Base-by-base conservation (phyloP, 768 basidiomycete genomes). In the Fistulinella prunicolor region DNA sequence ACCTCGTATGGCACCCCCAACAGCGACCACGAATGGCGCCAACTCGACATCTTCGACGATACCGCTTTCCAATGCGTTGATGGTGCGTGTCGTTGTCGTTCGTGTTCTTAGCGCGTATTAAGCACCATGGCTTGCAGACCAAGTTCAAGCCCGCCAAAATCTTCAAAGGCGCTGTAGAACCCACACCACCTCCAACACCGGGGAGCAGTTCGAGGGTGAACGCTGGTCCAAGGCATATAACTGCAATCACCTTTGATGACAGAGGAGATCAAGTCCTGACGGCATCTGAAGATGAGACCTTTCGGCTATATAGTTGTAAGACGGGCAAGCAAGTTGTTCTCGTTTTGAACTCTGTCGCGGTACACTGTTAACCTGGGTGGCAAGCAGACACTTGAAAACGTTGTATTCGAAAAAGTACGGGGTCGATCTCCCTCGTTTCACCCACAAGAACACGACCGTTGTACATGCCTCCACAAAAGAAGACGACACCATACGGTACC, bases 341-440 rank as follows among this genome's bases (percentile, higher is more conserved):
- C 49, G 57, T 61, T 42, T 39, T 47, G 44, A 19, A 30, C 43
- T 47, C 46, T 35, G 26, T 42, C 43, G 45, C 44, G 51, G 52
- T 52, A 44, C 55, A 55, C 51, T 53, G 55, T 62, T 68, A 65
- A 69, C 58, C 60, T 53, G 44, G n/a, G 46, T 36, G 49, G 36
- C 9, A 47, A 53, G 49, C 57, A 89, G 94, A 74, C 77, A 78
- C 43, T 59, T 80, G 28, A 94, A 90, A 68, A 85, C 83, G 1
- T 68, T 94, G 3, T 81, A 86, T 58, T 97, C 94, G 0, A 94
- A 94, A 70, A 99, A 99, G 67, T 99, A 98, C 66, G 96, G 96
- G 1, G 87, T 94, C 38, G 91, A 95, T 67, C 78, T 94, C 17
- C 91, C 94, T 19, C 82, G 95, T 3, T 96, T 97, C 61, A 97